phyloP scores from a whole-genome alignment of 495 filamentous ascomycete species.

The Astrocystis sublimbata region DNA sequence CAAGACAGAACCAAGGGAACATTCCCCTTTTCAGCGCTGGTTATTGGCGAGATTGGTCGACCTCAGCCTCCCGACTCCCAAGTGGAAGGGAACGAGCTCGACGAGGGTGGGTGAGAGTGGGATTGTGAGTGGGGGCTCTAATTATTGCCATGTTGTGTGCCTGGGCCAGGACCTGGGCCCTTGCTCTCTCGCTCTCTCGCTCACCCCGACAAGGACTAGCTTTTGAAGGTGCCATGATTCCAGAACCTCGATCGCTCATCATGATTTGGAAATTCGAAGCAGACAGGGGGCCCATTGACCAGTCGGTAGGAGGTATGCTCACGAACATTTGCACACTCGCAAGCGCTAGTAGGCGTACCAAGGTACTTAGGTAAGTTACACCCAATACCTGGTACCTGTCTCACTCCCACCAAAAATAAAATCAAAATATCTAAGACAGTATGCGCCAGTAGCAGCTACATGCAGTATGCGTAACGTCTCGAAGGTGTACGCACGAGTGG shows the following conservation, averaged over 20 bases:
- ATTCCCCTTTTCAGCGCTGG: neutral
- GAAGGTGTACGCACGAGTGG: no score
- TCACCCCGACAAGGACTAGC: conserved; percentile 10
- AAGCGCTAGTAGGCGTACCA: no score
- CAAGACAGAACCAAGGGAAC: neutral
- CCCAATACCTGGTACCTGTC: no score
- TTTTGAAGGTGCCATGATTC: conserved; percentile 1
- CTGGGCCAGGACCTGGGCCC: no score
- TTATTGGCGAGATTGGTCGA: neutral
- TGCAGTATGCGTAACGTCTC: no score
- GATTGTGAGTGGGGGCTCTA: neutral
- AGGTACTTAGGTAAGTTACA: no score
- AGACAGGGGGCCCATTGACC: neutral
- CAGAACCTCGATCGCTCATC: conserved; percentile 10
- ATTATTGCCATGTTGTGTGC: conserved; percentile 14
- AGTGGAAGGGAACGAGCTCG: neutral
- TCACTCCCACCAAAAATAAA: no score
- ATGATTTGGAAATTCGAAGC: conserved; percentile 7
- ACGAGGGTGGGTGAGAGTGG: no score
- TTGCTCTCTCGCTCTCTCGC: conserved; percentile 1
- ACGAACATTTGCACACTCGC: no score
- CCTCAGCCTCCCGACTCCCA: conserved; percentile 13
- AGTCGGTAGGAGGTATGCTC: no score
- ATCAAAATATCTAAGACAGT: no score
- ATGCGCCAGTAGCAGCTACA: no score